A percentile compares a stretch with the other conserved stretches of the same genome.
phyloP scores from a whole-genome alignment of 1,139 yeast genomes.

The Candida tetrigidarum region DNA sequence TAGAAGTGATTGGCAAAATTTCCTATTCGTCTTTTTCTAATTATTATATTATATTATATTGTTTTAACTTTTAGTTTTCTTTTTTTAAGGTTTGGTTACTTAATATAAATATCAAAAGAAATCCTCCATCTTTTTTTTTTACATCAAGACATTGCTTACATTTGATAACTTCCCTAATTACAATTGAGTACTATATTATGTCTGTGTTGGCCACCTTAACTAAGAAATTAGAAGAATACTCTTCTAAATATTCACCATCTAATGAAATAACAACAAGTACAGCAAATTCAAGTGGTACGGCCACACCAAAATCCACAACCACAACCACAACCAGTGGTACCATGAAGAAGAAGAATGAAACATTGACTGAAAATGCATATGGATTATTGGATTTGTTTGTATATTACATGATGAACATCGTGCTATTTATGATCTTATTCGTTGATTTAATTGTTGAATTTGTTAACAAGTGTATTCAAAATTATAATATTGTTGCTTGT shows the following conservation, averaged over 20 bases:
- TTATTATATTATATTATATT: too few species aligned
- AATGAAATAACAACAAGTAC: neutral
- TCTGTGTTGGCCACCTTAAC: slow-evolving; percentile 1
- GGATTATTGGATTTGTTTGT: slow-evolving; percentile 16
- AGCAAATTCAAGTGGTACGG: neutral
- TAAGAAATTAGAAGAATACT: slow-evolving; percentile 2
- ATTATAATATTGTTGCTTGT: slow-evolving; percentile 18
- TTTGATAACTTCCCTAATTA: neutral
- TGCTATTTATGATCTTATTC: slow-evolving; percentile 16
- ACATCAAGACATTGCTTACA: neutral
- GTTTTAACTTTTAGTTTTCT: too few species aligned
- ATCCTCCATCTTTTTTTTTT: too few species aligned
- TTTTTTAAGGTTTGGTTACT: too few species aligned
- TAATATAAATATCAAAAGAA: too few species aligned
- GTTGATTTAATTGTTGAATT: slow-evolving; percentile 16
- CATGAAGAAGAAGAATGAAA: slow-evolving; percentile 4
- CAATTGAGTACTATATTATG: neutral
- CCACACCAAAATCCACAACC: slow-evolving; percentile 2
- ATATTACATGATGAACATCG: slow-evolving; percentile 17
- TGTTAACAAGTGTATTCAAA: slow-evolving; percentile 15
- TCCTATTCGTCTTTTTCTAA: too few species aligned
- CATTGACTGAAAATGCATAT: slow-evolving; percentile 9
- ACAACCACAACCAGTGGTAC: slow-evolving; percentile 6
- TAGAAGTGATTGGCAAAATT: neutral
- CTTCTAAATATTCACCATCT: neutral